phyloP scores from a whole-genome alignment of 2,329 filamentous ascomycete genomes.

The Metarhizium sp. region DNA sequence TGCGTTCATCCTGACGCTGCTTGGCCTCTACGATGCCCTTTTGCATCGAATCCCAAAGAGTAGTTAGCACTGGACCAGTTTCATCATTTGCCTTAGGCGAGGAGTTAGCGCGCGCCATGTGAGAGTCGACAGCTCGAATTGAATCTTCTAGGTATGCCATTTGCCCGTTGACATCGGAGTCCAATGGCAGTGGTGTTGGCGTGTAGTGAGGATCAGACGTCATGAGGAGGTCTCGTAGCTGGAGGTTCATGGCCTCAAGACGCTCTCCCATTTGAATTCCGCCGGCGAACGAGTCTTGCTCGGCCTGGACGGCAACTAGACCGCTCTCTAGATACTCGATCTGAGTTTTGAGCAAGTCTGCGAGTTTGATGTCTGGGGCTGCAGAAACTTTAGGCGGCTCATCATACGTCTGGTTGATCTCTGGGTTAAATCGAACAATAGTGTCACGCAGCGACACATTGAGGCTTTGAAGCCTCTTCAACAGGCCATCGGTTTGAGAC shows the following conservation, averaged over 20 bases:
- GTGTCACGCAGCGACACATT: conserved; percentile 59
- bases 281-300: conserved; percentile 35
- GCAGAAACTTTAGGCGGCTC: conserved; percentile 27
- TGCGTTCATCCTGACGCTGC: conserved; percentile 43
- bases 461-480: conserved; percentile 53
- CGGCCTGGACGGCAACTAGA: conserved; percentile 49
- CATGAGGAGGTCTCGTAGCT: conserved; percentile 50
- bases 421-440: conserved; percentile 54
- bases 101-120: conserved; percentile 27
- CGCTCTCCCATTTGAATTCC: conserved; percentile 36
- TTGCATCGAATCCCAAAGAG: conserved; percentile 49
- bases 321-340: conserved; percentile 63
- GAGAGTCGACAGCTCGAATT: conserved; percentile 38
- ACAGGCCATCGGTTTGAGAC: conserved; percentile 21
- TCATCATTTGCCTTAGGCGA: conserved; percentile 32
- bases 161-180: conserved; percentile 55
- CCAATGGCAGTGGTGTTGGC: conserved; percentile 47
- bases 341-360: conserved; percentile 43
- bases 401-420: conserved; percentile 36
- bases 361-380: conserved; percentile 26
- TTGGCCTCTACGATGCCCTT: conserved; percentile 42
- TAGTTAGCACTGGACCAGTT: conserved; percentile 44
- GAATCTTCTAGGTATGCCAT: conserved; percentile 57
- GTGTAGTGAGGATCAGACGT: conserved; percentile 38
- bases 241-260: conserved; percentile 54